Evolutionary conservation across 73 alveolate species (phyloP).

Genomic region (Tetrahymena elliotti): DNA sequence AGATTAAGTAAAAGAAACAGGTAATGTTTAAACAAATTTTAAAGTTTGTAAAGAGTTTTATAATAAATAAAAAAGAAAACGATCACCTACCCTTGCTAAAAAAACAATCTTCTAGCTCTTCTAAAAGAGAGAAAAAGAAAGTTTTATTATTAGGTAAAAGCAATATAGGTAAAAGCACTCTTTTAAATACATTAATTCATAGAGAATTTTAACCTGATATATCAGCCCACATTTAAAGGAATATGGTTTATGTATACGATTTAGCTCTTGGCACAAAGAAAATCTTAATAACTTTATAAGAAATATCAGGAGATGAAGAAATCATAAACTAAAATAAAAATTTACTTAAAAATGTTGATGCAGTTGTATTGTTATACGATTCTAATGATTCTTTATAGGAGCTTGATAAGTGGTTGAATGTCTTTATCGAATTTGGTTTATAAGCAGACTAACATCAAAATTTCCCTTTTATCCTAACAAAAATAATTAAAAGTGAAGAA

Average conservation of each 20-base stretch:
- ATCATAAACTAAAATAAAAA: background rate
- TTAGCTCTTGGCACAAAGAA: background rate
- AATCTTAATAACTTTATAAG: background rate
- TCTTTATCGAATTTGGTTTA: background rate
- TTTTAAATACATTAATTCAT: background rate
- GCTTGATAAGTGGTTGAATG: background rate
- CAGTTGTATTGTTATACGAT: background rate
- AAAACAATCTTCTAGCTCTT: background rate
- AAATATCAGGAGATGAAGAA: background rate
- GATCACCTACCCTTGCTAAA: background rate
- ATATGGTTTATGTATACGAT: background rate
- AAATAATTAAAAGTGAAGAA: background rate
- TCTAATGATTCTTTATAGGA: background rate
- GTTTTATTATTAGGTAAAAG: background rate
- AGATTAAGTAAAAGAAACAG: background rate
- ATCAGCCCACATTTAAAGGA: background rate
- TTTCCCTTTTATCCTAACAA: background rate
- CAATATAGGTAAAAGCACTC: background rate
- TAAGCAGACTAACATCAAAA: background rate
- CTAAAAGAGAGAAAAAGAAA: background rate
- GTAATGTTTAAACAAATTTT: background rate
- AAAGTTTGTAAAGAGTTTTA: background rate
- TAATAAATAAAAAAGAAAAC: background rate
- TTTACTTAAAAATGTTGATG: background rate
- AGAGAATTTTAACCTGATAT: background rate